Evolutionary conservation across 1,284 basidiomycete species (phyloP), one percentile per base, ranked within the genome.

Genomic region (Gymnopus androsaceus): DNA sequence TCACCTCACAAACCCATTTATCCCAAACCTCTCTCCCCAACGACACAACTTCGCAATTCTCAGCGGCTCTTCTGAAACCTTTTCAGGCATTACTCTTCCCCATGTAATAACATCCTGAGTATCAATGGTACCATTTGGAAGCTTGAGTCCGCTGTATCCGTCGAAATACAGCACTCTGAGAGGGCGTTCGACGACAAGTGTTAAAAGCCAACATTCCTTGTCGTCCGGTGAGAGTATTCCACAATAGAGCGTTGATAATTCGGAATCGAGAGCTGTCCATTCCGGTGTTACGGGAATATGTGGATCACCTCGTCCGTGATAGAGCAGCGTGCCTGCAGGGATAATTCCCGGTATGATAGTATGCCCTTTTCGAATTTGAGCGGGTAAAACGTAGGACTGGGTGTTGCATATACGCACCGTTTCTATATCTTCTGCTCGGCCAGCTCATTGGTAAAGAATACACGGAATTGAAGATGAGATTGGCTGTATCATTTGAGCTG

Each of bases 351-450:
- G 69, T 8, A 73, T 68, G 28, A 75, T 61, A 5, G 63, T 71
- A 54, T 75, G 74, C 0, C 74, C 70, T 72, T 58, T 17, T 61
- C 62, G 14, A 44, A 50, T 7, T 28, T 4, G 30, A 30, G 15
- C 41, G 19, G 25, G 27, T 7, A 14, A 11, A 19, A n/a, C 6
- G 9, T n/a, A n/a, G 23, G 4, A 6, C 8, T 33, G 8, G 25
- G 8, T 38, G 5, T 38, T 7, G 28, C 15, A 7, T 0, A 3
- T 25, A 3, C 14, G 36, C 63, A 74, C 77, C 78, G 62, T 81
- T 81, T 37, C 75, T 71, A 61, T 76, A 76, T 7, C 74, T 69
- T 1, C 77, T 78, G 55, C 82, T 80, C 1, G 78, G 77, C 80
- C 79, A 81, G 46, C 76, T 76, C 54, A 82, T 77, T 4, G 81